Conservation (phyloP, 768 basidiomycete species). For the Lactarius sanguifluus region DNA sequence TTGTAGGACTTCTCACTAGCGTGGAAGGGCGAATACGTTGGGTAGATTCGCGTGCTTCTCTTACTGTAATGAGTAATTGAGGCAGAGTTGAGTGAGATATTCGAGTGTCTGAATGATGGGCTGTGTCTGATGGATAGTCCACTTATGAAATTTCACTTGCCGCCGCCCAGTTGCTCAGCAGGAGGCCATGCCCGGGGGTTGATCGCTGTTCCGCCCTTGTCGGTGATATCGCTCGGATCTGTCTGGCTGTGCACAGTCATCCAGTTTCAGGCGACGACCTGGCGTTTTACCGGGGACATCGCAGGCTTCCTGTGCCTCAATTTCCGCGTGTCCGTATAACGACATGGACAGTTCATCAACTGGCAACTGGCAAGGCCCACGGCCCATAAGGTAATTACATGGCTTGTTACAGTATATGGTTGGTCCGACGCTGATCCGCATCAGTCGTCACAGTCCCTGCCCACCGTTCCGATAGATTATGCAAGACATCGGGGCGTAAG, state of each 20-base stretch:
- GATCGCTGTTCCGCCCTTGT: not conserved
- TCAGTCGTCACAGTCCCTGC: not conserved
- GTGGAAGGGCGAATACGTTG: not conserved
- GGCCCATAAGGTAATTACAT: not conserved
- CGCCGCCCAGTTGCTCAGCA: not conserved
- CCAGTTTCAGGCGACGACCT: not conserved
- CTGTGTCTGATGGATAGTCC: not conserved
- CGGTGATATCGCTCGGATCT: not conserved
- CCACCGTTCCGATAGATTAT: not conserved
- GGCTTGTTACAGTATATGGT: no score
- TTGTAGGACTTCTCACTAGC: no score
- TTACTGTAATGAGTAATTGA: not conserved
- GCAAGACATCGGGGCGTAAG: conserved; percentile 4
- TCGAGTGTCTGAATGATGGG: not conserved
- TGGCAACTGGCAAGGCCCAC: no score
- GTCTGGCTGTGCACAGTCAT: not conserved
- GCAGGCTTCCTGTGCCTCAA: not conserved
- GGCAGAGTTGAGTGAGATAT: no score
- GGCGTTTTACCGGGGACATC: not conserved
- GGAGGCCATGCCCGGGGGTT: not conserved
- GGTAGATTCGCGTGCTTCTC: not conserved
- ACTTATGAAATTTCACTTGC: not conserved
- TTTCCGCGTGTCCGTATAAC: no score
- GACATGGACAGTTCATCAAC: not conserved
- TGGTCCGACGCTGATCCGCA: no score